phyloP scores from a whole-genome alignment of 2,329 filamentous ascomycete species.

The Phaeosphaeria sp. region DNA sequence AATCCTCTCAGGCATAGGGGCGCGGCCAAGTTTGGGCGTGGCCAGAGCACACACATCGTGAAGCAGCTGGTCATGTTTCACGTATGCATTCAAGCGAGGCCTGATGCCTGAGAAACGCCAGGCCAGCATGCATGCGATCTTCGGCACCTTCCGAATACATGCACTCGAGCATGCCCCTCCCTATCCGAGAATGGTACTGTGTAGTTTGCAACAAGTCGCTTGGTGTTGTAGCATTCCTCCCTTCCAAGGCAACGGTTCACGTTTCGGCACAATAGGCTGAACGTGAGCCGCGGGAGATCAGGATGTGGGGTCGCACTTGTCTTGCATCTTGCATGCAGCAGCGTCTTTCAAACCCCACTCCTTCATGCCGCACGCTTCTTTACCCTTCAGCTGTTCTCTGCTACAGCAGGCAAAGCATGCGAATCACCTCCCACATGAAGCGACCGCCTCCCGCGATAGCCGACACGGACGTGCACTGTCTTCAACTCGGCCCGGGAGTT shows the following conservation, averaged over 20 bases:
- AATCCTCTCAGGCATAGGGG: not conserved
- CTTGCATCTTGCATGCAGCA: slow-evolving; percentile 9
- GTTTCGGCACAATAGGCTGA: slow-evolving; percentile 5
- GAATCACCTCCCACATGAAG: not conserved
- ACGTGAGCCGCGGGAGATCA: slow-evolving; percentile 8
- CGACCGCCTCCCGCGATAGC: slow-evolving; percentile 1
- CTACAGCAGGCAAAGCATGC: not conserved
- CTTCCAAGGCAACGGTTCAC: slow-evolving; percentile 5
- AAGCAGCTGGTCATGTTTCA: not conserved
- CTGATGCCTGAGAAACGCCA: not conserved
- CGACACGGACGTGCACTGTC: not conserved
- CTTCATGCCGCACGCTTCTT: not conserved
- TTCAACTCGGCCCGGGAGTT: not conserved
- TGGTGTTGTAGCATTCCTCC: not conserved
- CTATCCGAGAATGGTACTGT: slow-evolving; percentile 10
- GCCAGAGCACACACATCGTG: not conserved
- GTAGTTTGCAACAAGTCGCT: not conserved
- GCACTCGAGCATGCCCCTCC: not conserved
- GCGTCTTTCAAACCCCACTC: not conserved
- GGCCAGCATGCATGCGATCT: not conserved
- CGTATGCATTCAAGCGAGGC: not conserved
- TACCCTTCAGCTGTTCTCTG: not conserved
- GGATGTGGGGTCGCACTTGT: slow-evolving; percentile 5
- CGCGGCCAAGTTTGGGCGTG: not conserved
- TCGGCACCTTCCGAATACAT: not conserved